Conservation (phyloP, 2,329 filamentous ascomycete species). For the Incumbomyces delicatus region DNA sequence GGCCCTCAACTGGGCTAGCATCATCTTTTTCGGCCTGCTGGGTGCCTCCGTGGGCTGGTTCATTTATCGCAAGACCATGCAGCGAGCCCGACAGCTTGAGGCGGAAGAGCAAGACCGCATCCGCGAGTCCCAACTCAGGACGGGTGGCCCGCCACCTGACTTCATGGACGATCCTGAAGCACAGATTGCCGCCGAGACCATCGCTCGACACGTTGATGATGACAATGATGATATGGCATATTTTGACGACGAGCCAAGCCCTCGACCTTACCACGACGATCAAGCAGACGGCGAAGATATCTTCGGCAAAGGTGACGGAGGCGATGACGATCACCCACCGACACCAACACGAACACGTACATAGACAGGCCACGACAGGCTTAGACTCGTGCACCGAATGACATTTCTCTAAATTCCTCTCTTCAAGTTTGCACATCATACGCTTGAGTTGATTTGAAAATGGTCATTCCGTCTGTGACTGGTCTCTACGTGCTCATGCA, state of each 20-base stretch:
- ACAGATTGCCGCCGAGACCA: slow-evolving; percentile 30
- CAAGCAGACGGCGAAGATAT: slow-evolving; percentile 45
- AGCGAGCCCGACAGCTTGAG: slow-evolving; percentile 40
- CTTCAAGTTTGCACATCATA: no score
- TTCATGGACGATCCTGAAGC: slow-evolving; percentile 30
- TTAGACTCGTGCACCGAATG: no score
- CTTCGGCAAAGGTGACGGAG: slow-evolving; percentile 27
- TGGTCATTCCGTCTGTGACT: no score
- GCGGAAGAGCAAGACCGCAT: slow-evolving; percentile 35
- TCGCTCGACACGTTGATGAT: slow-evolving; percentile 33
- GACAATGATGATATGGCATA: slow-evolving; percentile 33
- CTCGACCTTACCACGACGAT: slow-evolving; percentile 37
- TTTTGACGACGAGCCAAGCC: slow-evolving; percentile 31
- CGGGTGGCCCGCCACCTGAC: slow-evolving; percentile 14
- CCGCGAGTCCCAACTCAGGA: slow-evolving; percentile 26
- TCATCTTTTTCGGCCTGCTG: slow-evolving; percentile 59
- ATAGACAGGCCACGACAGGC: slow-evolving; percentile 7
- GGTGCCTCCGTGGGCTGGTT: slow-evolving; percentile 70
- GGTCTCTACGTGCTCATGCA: no score
- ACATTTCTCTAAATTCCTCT: no score
- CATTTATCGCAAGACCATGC: slow-evolving; percentile 62
- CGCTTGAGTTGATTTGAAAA: no score
- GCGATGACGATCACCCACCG: slow-evolving; percentile 26
- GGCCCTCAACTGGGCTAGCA: slow-evolving; percentile 72
- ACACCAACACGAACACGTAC: slow-evolving; percentile 31